Evolutionary conservation across 148 eudicot species (phyloP), one percentile per base, ranked within the genome.

Genomic region (Gaultheria prostrata): DNA sequence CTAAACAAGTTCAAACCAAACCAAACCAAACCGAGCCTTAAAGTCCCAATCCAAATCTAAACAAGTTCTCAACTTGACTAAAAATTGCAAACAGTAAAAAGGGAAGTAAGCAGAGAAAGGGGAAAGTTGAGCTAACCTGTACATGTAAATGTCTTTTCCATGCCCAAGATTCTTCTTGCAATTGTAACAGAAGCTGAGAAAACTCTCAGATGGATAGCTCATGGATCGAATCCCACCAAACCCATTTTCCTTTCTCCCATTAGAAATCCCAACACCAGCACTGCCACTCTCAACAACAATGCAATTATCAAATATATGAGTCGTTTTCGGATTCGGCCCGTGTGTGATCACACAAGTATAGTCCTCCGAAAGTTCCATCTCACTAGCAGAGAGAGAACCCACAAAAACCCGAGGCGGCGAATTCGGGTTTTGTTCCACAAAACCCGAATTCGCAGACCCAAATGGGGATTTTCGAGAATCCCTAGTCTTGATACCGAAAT

Each of bases 281-380:
- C 85, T 88, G 61, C 92, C 87, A 76, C 90, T 92, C 80, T 90
- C 93, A 50, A 90, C 87, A 67, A 92, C 87, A 67, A 92, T 63
- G 53, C 93, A 92, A 84, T 92, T 88, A 84, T 89, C 95, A 61
- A 91, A 92, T 78, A 92, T 92, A 76, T 87, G 95, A 1, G 92
- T 92, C 8, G 93, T 92, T 71, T 54, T 91, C 57, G 95, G 92
- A 35, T 91, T 90, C 2, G 93, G 89, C 5, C 95, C 93, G 73
- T 88, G 86, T 6, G 95, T 84, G 15, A 92, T 92, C 63, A 92
- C 93, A 57, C 95, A 82, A 57, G 95, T 92, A 32, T 92, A 92
- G 26, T 92, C 95, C 91, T 92, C 95, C 39, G 92, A 89, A 6
- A 91, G 93, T 84, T 89, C 93, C 92, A 92, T 92, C 80, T 92